Evolutionary conservation across 352 stramenopile species (phyloP), one percentile per base, ranked within the genome.

Genomic region (Phytopythium aichiense): DNA sequence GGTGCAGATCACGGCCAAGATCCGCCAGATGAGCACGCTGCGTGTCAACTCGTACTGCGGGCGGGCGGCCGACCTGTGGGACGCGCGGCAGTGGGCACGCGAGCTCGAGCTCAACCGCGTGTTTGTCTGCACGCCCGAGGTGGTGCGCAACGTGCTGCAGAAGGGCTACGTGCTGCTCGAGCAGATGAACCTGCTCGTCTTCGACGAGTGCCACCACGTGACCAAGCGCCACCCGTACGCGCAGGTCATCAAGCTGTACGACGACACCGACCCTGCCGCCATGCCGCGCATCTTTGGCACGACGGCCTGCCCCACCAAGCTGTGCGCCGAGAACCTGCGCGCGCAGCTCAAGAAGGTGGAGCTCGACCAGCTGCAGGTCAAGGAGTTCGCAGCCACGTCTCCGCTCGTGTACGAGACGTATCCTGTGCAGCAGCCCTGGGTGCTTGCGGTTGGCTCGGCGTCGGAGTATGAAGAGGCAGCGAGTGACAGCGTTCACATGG

Each of bases 191-290:
- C 46, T 97, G 61, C 73, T 97, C 22, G 79, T 97, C 31, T 92
- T 97, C 61, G 89, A 97, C 67, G 89, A 97, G 71, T 97, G 89
- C 68, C 89, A 97, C 67, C 83, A 95, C 71, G 87, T 92, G 43
- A 87, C 74, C 28, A 95, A 95, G 70, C 88, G 88, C 52, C 89
- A 97, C 38, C 87, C 88, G 62, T 97, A 97, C 70, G 87, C 87
- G 31, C 87, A 94, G 45, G 71, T 97, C 20, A 90, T 95, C 43
- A 91, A 89, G 51, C 77, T 94, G 64, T 96, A 93, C 66, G 72
- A 88, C 38, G 50, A 74, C n/a, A 55, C 66, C 20, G 61, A 71
- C 15, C 18, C 48, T 7, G 42, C 42, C 3, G 43, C 33, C 1
- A 80, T 85, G 75, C 87, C 87, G 22, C 76, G 80, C 22, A 84